Base-by-base conservation (phyloP, 768 basidiomycete genomes). In the Melanogaster broomeanus region DNA sequence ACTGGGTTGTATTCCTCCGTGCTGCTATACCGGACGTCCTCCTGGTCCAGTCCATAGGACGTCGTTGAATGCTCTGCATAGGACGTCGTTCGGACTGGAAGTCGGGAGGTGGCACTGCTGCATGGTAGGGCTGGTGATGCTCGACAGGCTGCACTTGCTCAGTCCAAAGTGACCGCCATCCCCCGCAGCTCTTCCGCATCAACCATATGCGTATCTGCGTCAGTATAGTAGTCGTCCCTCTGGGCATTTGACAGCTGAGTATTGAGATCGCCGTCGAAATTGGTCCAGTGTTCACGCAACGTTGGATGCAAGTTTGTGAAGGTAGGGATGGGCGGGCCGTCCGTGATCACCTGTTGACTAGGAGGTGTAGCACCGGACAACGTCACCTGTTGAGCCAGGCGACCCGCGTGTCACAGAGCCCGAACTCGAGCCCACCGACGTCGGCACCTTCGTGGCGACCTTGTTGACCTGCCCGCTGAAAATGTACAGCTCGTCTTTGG, bases 391-490 rank as follows among this genome's bases (percentile, higher is more conserved):
- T 24, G 57, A 33, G 65, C 28, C 12, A 4, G 33, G 39, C 16
- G 45, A 18, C 24, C n/a, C 34, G 37, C 25, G 47, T 11, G 24
- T 5, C 41, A 28, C 43, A 4, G 55, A 38, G 19, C 45, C 43
- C 40, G 54, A 49, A 28, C 30, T 39, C 11, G 53, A 27, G 25
- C 25, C 48, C 9, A 68, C 59, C 15, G 61, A 47, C 7, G 62
- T 58, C 6, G 72, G 50, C 1, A 62, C 61, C 50, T 79, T 81
- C 0, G 81, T 83, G 9, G 73, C 71, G 21, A 89, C 72, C 0
- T 81, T 86, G 53, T 86, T 80, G 10, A 83, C 88, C 60, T 82
- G 80, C n/a, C 88, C 88, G 43, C 86, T 82, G 65, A 90, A 90
- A 22, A 90, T 87, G 6, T 82, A 79, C 21, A 90, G 68, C 60